A percentile compares a stretch with the other conserved stretches of the same genome.
Evolutionary conservation across 257 asterid genomes (phyloP).

Genomic region (Lantana camara): DNA sequence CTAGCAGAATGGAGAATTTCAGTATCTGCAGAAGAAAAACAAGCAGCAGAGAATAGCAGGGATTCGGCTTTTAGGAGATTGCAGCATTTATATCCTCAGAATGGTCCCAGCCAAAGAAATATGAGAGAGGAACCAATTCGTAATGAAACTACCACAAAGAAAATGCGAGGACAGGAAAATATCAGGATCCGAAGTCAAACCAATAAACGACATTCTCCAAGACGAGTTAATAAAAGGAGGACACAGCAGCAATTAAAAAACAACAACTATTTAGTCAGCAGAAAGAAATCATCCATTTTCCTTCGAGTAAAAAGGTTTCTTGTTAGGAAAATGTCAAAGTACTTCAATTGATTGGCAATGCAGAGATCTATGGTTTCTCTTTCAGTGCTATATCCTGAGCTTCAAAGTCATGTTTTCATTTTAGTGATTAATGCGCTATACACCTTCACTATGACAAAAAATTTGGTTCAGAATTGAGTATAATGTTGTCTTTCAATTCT

Average conservation of each 20-base stretch:
- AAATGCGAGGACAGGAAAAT: conserved; percentile 2
- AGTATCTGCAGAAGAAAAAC: conserved; percentile 43
- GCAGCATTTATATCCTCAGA: conserved; percentile 29
- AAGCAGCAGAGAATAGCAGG: conserved; percentile 48
- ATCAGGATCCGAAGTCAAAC: neutral
- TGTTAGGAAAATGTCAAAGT: conserved; percentile 35
- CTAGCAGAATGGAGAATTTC: conserved; percentile 45
- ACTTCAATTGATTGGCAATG: conserved; percentile 32
- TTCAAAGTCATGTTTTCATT: conserved; percentile 13
- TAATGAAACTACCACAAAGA: neutral
- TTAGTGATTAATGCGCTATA: conserved; percentile 18
- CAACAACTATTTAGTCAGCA: conserved; percentile 20
- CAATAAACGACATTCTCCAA: conserved; percentile 16
- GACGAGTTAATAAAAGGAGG: conserved; percentile 19
- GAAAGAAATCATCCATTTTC: conserved; percentile 34
- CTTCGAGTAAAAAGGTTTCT: conserved; percentile 37
- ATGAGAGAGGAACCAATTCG: conserved; percentile 5
- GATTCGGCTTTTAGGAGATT: conserved; percentile 46
- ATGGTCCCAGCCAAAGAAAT: conserved; percentile 14
- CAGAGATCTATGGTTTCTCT: conserved; percentile 20
- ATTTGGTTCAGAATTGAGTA: conserved; percentile 17
- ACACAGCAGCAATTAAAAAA: conserved; percentile 21
- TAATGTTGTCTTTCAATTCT: neutral
- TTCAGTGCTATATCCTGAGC: conserved; percentile 10
- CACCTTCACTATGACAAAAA: conserved; percentile 33